These are phyloP conservation scores for Silene uniflora DNA, from an alignment of 148 eudicot species.

Conservation along the genomic window DNA sequence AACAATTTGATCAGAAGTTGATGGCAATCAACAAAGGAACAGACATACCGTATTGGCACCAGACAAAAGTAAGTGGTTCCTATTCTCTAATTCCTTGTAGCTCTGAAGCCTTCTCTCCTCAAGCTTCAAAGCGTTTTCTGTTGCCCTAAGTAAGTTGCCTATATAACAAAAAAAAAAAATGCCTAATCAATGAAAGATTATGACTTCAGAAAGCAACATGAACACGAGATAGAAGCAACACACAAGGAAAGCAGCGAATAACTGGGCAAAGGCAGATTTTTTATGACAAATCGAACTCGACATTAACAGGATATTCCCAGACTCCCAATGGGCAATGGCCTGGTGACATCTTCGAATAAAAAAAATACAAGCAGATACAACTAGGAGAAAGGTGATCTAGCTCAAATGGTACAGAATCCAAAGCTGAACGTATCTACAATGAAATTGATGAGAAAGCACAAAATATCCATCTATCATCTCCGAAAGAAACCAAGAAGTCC, in stretches of 20 bases:
- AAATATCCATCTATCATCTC: no score
- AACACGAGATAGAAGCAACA: neutral
- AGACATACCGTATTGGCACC: slow-evolving; percentile 45
- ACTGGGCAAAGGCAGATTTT: neutral
- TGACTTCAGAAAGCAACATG: neutral
- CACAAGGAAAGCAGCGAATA: neutral
- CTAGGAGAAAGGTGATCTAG: no score
- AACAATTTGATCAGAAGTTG: neutral
- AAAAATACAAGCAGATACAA: no score
- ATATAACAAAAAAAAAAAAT: slow-evolving; percentile 13
- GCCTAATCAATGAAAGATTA: neutral
- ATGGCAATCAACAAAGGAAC: neutral
- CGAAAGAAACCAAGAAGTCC: no score
- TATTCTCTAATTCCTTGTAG: slow-evolving; percentile 50
- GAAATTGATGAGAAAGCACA: no score
- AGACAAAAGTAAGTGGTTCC: slow-evolving; percentile 40
- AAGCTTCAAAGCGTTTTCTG: slow-evolving; percentile 65
- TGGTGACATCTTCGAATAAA: no score
- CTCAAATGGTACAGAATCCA: no score
- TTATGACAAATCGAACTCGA: neutral
- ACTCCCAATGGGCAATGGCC: no score
- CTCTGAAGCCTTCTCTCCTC: slow-evolving; percentile 59
- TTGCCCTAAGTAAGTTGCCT: slow-evolving; percentile 53
- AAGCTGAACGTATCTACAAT: no score
- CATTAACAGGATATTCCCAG: neutral